Evolutionary conservation across 768 basidiomycete genomes (phyloP), one percentile per base, ranked within the genome.

Genomic region (Lactifluus volemus): DNA sequence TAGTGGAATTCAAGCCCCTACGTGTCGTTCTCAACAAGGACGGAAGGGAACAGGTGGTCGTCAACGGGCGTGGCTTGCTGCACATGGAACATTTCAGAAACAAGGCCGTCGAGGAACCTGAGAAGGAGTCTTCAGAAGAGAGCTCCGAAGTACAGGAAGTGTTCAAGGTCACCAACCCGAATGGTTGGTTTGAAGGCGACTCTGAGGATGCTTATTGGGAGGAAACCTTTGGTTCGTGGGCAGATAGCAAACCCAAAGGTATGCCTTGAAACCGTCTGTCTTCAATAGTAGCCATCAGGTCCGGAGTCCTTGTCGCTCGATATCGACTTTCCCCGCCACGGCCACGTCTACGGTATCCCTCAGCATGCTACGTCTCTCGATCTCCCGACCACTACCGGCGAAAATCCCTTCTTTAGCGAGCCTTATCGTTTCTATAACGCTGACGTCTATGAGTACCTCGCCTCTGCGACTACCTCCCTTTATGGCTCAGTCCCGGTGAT

Each of bases 61-160:
- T 99, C 39, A 99, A 99, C 68, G 92, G 90, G 2, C 80, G 84
- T 44, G 90, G 91, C 1, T 78, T 99, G 34, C 77, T 99, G 64
- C 95, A 98, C 67, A 95, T 99, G 96, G 97, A 99, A 70, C 97
- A 98, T 73, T 98, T 95, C 79, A 88, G 91, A 67, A 78, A 78
- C 21, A 85, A 87, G 69, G 71, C 73, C 19, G 72, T 69, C 9
- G 74, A 77, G 63, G 78, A 77, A 47, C 68, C 8, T 77, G 79
- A 72, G 48, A 81, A 80, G 58, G 78, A 77, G 32, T 72, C 76
- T 11, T 73, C 80, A 30, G 75, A 75, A 21, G 76, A 73, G 63
- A 71, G 69, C 17, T 64, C 68, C 12, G 73, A 74, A 12, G 67
- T 73, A 17, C 85, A 89, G 68, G 75, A 72, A 3, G 81, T 83